Conservation (phyloP, 768 basidiomycete genomes). For the Termitomyces sp. region DNA sequence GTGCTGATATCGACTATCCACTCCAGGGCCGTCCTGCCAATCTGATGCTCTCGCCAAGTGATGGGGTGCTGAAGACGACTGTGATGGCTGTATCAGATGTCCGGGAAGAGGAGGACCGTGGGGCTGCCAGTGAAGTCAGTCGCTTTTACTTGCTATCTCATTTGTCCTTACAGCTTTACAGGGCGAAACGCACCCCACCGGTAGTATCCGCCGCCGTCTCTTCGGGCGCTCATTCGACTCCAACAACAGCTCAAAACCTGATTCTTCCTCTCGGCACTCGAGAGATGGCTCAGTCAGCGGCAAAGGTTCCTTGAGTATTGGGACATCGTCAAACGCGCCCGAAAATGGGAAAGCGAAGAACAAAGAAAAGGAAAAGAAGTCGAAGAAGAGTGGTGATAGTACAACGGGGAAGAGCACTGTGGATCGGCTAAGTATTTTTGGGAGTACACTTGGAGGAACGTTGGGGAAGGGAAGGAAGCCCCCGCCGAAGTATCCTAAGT, state of each 20-base stretch:
- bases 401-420: constrained; percentile 39
- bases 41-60: constrained; percentile 55
- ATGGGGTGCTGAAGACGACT: constrained; percentile 45
- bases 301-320: constrained; percentile 7
- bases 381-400: constrained; percentile 30
- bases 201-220: constrained; percentile 43
- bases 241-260: constrained; percentile 16
- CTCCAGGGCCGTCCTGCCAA: constrained; percentile 45
- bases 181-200: constrained; percentile 43
- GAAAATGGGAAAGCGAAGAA: constrained; percentile 8
- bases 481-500: constrained; percentile 66
- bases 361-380: constrained; percentile 20
- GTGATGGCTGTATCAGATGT: constrained; percentile 29
- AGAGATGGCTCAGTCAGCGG: constrained; percentile 15
- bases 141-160: constrained; percentile 1
- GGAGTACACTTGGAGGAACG: constrained; percentile 52
- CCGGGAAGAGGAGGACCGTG: constrained; percentile 36
- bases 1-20: background rate
- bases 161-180: constrained; percentile 24
- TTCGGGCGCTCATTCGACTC: constrained; percentile 62
- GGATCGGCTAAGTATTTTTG: constrained; percentile 82
- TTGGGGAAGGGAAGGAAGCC: constrained; percentile 75
- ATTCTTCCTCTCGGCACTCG: constrained; percentile 19
- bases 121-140: constrained; percentile 64
- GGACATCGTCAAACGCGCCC: constrained; percentile 20